Base-by-base conservation (phyloP, 2,329 filamentous ascomycete genomes). In the Madurella mycetomatis region DNA sequence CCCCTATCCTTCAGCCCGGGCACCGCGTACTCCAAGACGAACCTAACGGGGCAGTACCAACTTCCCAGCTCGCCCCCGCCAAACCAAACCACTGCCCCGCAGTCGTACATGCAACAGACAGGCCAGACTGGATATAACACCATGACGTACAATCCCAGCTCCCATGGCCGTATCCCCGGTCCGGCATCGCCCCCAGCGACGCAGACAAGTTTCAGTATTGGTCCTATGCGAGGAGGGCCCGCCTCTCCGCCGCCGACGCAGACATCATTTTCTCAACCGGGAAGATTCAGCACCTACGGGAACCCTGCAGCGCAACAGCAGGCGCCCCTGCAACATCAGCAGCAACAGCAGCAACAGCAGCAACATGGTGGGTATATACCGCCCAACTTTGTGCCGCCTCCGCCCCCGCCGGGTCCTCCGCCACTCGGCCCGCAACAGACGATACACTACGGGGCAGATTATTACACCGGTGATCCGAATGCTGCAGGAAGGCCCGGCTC, bases 381-480 rank as follows among this genome's bases (percentile, higher is more conserved):
- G 13, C 73, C 74, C 0, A 81, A 82, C 3, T 84, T 84, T 58
- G 79, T 86, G 39, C 83, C 81, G 4, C 83, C 83, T 2, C 82
- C 83, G 7, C 83, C 83, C 1, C 82, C 83, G 1, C 83, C 83
- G 0, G 82, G 81, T 0, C 82, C 82, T 4, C 82, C 82, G 8
- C 82, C 82, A 1, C 65, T 85, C 60, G 81, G 81, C 4, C 80
- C 81, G 32, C 82, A 85, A 65, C 82, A 85, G 67, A 85, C 81
- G 9, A 78, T 82, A 30, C 79, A 83, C 59, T 81, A 83, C 59
- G 65, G 63, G 15, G 47, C 62, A 32, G 66, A 71, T 48, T 67
- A 69, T 51, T 67, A 67, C 31, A 43, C 54, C 2, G 47, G 48
- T 1, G 57, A 62, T 34, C 56, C 60, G 37, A 54, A 56, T 32